Base-by-base conservation (phyloP, 768 basidiomycete genomes). In the Cytidiella melzeri region DNA sequence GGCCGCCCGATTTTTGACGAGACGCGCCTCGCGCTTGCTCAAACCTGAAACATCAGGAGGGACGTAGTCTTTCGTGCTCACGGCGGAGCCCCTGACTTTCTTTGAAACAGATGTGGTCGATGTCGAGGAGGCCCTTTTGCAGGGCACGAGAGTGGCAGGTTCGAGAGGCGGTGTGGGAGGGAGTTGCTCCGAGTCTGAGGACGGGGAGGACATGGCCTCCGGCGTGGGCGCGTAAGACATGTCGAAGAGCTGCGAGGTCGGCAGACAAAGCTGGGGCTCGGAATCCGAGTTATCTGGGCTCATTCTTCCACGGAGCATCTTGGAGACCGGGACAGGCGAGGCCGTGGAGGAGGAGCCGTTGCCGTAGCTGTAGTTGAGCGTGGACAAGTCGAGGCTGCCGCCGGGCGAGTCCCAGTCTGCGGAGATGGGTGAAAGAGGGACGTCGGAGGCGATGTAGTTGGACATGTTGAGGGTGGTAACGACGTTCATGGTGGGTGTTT, bases 1-100 rank as follows among this genome's bases (percentile, higher is more conserved):
- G 10, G 91, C 91, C 11, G 91, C 91, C 49, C 91, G 79, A 70
- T 93, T 93, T 75, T 93, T 93, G 50, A 93, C 87, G 7, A 93
- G 77, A 45, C 91, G 82, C 52, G 91, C 91, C 69, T 93, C 91
- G 44, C 91, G 87, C 67, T 93, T 93, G 74, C 76, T 83, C 51
- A 93, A 76, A 43, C 92, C 92, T 51, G 81, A 79, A 51, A 92
- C 90, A 63, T 93, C 90, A 43, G 91, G 91, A 10, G 90, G 89
- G 18, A 93, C 64, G 60, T 92, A 93, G 64, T 92, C 89, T 68
- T 86, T 90, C 65, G 79, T 84, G 28, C 69, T 75, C 57, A 79
- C 73, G 28, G 70, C 75, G 21, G 57, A 61, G 9, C 68, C 70
- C n/a, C 77, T 75, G 7, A 68, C 65, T 63, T 75, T 79, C 67